Evolutionary conservation across 148 eudicot genomes (phyloP), one percentile per base, ranked within the genome.

Genomic region (Silene latifolia): DNA sequence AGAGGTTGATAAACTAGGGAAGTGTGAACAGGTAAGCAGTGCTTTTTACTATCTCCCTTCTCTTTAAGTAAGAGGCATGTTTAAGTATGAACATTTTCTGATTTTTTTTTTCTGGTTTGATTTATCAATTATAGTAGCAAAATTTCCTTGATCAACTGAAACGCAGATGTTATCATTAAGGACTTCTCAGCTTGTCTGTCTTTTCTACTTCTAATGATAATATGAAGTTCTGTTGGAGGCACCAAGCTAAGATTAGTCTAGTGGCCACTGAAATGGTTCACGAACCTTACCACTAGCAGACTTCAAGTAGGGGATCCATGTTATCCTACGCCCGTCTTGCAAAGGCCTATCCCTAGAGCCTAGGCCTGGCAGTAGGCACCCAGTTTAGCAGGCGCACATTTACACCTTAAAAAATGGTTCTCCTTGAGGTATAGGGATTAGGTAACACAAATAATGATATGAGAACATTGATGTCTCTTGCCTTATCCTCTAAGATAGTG

Each of bases 11-110:
- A 88, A 88, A 74, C 78, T 93, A 60, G 98, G 98, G 74, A 93
- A 86, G 77, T 91, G 95, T 82, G 98, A 93, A 82, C 94, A 87
- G 93, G 98, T 91, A 58, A 15, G 62, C 77, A 13, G 5, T 60
- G 48, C 3, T 73, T 61, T 69, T 62, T 44, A 20, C 25, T 69
- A n/a, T 74, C 1, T 59, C 51, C 10, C 58, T 20, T 72, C 4
- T 64, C n/a, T 20, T 29, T 66, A 42, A 39, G 19, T 76, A 60
- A 35, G 44, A 18, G n/a, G 21, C 24, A 42, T 18, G 47, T 20
- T 60, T 17, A 67, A 72, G n/a, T n/a, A n/a, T n/a, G 24, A 51
- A 60, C 76, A 14, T 1, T 58, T 69, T 23, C 58, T 69, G 58
- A 48, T 15, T 29, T 3, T 63, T 27, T n/a, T n/a, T 63, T 63